Base-by-base conservation (phyloP, 2,329 filamentous ascomycete genomes). In the Trichoderma lentiforme region DNA sequence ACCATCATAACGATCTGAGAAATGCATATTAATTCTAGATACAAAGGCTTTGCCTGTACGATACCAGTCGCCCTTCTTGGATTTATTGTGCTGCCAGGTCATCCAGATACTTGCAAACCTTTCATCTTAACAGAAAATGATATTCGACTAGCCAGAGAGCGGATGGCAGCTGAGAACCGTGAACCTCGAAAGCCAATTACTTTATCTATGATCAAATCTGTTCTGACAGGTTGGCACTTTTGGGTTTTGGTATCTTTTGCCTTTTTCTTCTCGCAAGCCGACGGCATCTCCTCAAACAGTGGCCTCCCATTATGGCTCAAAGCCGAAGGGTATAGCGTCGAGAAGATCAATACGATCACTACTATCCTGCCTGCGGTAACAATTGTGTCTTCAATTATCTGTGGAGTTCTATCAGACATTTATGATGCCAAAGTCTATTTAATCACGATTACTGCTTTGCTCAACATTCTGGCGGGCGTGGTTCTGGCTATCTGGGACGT, bases 391-490 rank as follows among this genome's bases (percentile, higher is more conserved):
- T 88, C 87, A 0, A 78, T 90, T 0, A 76, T 82, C 3, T 88
- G 87, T 73, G 88, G 86, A 3, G 88, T 86, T 84, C 81, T 83
- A 4, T 88, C 86, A 3, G 88, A 89, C 75, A 82, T 83, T 1
- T 83, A 87, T 70, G 86, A 84, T 3, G 85, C 82, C 4, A 79
- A 82, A 28, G 74, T 80, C 30, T 73, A 76, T 15, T 72, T 82
- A 15, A 77, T 77, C 21, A 77, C 79, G 3, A 43, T 64, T 21
- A 74, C 74, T 21, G 74, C 73, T 12, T 18, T 71, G 53, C 36
- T 75, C 26, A 76, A 76, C 32, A 75, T 76, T 1, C 56, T 74
- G n/a, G 73, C 70, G 6, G 79, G 76, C 34, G 74, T 79, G 32
- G 77, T 81, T 36, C 74, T 83, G 9, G 78, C 76, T 18, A 73